Evolutionary conservation across 2,329 filamentous ascomycete genomes (phyloP).

Genomic region (Calonectria hongkongensis): DNA sequence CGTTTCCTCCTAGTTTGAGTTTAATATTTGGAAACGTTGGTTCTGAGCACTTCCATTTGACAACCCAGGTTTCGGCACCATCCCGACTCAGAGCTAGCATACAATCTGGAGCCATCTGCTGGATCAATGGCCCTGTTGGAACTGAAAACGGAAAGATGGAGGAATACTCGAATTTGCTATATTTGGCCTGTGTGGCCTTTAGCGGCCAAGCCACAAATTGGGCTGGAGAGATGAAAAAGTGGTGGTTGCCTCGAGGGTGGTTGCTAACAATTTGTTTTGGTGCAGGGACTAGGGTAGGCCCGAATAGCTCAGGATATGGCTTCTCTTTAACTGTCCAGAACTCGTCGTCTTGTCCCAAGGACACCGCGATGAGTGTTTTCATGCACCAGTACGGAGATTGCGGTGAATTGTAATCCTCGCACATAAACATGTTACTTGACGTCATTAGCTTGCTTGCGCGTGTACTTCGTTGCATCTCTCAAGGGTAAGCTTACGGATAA

Average conservation of each 20-base stretch:
- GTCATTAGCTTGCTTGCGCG: background rate
- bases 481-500: constrained; percentile 53
- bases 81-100: constrained; percentile 57
- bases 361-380: constrained; percentile 68
- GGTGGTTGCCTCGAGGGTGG: constrained; percentile 57
- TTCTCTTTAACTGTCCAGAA: constrained; percentile 68
- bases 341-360: constrained; percentile 57
- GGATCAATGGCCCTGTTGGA: constrained; percentile 59
- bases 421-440: constrained; percentile 70
- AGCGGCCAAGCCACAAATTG: constrained; percentile 63
- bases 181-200: constrained; percentile 66
- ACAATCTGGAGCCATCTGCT: constrained; percentile 60
- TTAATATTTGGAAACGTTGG: background rate
- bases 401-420: constrained; percentile 74
- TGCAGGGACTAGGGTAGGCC: constrained; percentile 37
- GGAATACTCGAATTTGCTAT: constrained; percentile 69
- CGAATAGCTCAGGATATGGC: constrained; percentile 44
- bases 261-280: constrained; percentile 68
- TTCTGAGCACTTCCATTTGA: constrained; percentile 54
- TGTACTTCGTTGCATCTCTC: no score
- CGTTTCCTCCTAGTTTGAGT: rapidly evolving
- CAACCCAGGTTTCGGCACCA: constrained; percentile 56
- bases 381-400: constrained; percentile 74
- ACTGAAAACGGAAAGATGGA: constrained; percentile 68
- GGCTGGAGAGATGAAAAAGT: constrained; percentile 64